phyloP scores from a whole-genome alignment of 176 grass and related monocot species.

The Echinochloa phyllopogon region DNA sequence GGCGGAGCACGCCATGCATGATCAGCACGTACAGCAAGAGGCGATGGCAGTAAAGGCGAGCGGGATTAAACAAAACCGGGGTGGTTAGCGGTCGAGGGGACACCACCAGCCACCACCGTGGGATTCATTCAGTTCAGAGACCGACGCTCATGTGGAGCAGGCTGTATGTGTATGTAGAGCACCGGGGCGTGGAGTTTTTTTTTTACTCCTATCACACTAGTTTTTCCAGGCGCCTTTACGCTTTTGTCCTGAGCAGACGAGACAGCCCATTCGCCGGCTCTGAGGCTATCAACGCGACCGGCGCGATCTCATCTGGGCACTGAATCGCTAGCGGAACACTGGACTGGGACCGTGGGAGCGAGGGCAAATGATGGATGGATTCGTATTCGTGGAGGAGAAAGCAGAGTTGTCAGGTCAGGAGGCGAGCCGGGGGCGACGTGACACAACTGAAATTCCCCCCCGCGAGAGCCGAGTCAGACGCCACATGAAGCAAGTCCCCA shows the following conservation, averaged over 20 bases:
- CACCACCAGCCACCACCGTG: conserved; percentile 30
- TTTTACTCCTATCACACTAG: background rate
- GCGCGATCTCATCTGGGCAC: conserved; percentile 33
- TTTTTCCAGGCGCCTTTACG: conserved; percentile 30
- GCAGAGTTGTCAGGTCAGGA: conserved; percentile 31
- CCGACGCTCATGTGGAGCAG: conserved; percentile 33
- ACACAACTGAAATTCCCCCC: conserved; percentile 34
- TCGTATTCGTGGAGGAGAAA: conserved; percentile 17
- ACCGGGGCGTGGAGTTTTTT: conserved; percentile 8
- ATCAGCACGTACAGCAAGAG: background rate
- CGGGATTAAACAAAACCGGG: conserved; percentile 21
- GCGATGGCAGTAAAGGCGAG: background rate
- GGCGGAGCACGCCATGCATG: conserved; percentile 13
- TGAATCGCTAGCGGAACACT: background rate
- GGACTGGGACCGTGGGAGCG: background rate
- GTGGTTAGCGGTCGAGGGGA: conserved; percentile 39
- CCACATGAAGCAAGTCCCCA: conserved; percentile 34
- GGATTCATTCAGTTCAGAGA: conserved; percentile 22
- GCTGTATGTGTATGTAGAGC: background rate
- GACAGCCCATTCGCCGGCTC: conserved; percentile 36
- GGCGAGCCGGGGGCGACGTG: conserved; percentile 7
- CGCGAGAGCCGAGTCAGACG: conserved; percentile 28
- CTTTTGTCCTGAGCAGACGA: conserved; percentile 38
- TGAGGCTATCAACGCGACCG: conserved; percentile 25
- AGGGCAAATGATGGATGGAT: conserved; percentile 23